phyloP scores from a whole-genome alignment of 148 eudicot species.

The Rheum nobile region DNA sequence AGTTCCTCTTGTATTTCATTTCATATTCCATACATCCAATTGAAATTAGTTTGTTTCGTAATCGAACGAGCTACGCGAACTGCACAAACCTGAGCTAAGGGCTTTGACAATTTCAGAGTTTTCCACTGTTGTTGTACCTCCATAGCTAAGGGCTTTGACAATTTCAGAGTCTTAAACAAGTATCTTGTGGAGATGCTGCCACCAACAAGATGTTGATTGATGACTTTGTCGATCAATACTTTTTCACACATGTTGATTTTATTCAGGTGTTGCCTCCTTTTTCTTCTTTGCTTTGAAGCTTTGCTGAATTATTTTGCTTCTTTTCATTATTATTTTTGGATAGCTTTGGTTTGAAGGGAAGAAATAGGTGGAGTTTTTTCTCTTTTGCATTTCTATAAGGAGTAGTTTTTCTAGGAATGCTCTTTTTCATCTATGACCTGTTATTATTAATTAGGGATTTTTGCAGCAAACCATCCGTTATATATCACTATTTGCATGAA shows the following conservation, averaged over 20 bases:
- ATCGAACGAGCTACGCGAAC: too few species aligned
- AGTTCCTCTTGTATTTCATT: too few species aligned
- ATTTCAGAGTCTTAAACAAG: slow-evolving; percentile 66
- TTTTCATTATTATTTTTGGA: not conserved
- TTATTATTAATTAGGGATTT: too few species aligned
- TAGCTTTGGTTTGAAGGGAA: slow-evolving; percentile 2
- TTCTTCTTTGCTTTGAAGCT: slow-evolving; percentile 7
- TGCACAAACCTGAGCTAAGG: too few species aligned
- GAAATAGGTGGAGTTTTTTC: not conserved
- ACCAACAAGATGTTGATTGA: slow-evolving; percentile 33
- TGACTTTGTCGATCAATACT: slow-evolving; percentile 39
- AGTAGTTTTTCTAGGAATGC: not conserved
- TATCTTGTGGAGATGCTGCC: slow-evolving; percentile 89
- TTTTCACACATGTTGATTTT: slow-evolving; percentile 76
- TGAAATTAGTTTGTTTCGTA: too few species aligned
- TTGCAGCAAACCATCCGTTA: too few species aligned
- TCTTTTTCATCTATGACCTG: not conserved
- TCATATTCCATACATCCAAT: too few species aligned
- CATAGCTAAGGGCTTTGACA: slow-evolving; percentile 45
- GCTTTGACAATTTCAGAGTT: too few species aligned
- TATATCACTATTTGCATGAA: too few species aligned
- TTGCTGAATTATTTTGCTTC: not conserved
- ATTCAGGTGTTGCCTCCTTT: slow-evolving; percentile 78
- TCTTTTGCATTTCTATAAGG: too few species aligned
- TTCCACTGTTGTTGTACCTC: slow-evolving; percentile 74